Conservation (phyloP, 2,329 filamentous ascomycete species). For the Neofusicoccum sp. region DNA sequence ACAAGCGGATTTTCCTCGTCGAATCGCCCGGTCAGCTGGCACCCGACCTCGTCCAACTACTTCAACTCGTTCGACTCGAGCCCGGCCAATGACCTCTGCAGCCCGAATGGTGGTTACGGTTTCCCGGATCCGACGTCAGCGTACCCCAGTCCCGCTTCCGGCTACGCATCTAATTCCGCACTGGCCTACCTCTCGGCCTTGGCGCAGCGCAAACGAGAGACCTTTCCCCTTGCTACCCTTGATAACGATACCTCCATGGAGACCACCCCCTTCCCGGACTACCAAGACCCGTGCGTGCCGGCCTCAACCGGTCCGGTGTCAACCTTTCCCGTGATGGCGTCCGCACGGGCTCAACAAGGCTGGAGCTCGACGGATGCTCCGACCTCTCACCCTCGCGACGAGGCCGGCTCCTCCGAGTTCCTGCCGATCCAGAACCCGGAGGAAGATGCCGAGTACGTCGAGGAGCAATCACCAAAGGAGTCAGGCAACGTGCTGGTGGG, state of each 20-base stretch:
- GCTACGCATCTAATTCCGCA: conserved; percentile 14
- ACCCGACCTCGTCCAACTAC: conserved; percentile 59
- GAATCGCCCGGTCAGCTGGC: conserved; percentile 70
- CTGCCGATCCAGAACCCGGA: conserved; percentile 50
- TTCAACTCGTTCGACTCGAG: conserved; percentile 21
- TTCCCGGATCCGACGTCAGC: conserved; percentile 16
- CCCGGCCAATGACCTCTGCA: conserved; percentile 10
- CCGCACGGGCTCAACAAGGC: neutral
- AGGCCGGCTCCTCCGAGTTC: conserved; percentile 44
- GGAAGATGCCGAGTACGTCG: conserved; percentile 36
- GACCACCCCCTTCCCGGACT: conserved; percentile 7
- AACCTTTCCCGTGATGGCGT: conserved; percentile 1
- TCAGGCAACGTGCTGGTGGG: conserved; percentile 73
- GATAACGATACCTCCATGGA: conserved; percentile 7
- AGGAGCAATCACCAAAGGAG: conserved; percentile 54
- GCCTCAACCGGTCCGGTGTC: neutral
- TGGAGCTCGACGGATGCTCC: neutral
- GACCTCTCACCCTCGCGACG: conserved; percentile 8
- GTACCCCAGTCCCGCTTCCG: conserved; percentile 13
- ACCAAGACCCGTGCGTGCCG: neutral
- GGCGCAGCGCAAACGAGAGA: conserved; percentile 13
- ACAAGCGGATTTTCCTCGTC: neutral
- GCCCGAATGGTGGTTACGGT: conserved; percentile 3
- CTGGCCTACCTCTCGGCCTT: conserved; percentile 16
- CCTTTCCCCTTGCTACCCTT: conserved; percentile 8